Percentiles rank a stretch among this genome's conserved stretches.
These are phyloP conservation scores for Colletotrichum caudatum DNA, from an alignment of 2,329 filamentous ascomycete genomes.

Conservation along the genomic window DNA sequence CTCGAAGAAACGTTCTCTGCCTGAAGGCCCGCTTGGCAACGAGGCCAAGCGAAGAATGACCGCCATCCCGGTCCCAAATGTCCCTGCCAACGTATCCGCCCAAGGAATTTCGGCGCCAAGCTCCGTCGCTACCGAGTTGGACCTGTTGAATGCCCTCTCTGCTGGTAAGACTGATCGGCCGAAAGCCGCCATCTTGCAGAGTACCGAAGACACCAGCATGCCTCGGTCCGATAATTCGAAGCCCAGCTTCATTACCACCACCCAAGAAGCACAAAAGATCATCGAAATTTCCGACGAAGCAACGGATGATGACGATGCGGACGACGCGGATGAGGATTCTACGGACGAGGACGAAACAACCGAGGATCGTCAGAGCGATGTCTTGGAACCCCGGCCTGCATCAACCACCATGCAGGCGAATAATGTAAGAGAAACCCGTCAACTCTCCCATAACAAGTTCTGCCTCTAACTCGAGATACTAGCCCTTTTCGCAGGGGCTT, in stretches of 20 bases:
- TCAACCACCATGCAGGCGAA: not conserved
- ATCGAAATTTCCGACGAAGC: conserved; percentile 33
- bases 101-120: not conserved
- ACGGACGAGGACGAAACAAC: conserved; percentile 25
- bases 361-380: conserved; percentile 7
- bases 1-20: conserved; percentile 22
- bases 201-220: not conserved
- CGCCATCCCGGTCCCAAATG: not conserved
- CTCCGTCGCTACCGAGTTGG: not conserved
- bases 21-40: not conserved
- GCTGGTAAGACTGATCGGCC: not conserved
- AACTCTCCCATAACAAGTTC: too few species aligned
- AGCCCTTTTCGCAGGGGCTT: not conserved
- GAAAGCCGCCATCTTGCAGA: not conserved
- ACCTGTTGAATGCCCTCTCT: conserved; percentile 13
- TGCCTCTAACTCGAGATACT: not conserved
- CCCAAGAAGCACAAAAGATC: too few species aligned
- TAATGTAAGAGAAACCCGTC: not conserved
- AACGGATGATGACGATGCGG: conserved; percentile 15
- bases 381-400: not conserved
- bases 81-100: not conserved
- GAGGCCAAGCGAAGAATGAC: conserved; percentile 20
- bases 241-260: not conserved
- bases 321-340: conserved; percentile 41
- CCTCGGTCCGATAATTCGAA: not conserved